Percentiles rank a stretch among this genome's conserved stretches.
Evolutionary conservation across 2,329 filamentous ascomycete species (phyloP).

Genomic region (Chaetomiaceae sp.): DNA sequence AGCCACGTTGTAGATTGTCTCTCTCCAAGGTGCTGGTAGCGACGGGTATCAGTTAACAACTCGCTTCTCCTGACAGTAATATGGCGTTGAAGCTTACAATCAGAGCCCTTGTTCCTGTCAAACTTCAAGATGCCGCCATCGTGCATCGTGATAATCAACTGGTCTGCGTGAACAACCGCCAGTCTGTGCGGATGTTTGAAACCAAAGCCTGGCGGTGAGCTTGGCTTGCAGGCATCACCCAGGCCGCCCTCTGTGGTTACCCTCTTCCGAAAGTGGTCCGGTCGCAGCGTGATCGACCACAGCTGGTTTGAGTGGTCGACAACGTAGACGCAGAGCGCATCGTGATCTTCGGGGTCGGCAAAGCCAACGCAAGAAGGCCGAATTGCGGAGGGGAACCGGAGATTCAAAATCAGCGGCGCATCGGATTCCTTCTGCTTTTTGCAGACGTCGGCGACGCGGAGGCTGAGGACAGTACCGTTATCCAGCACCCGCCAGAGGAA

Average conservation of each 20-base stretch:
- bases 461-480: conserved; percentile 70
- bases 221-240: conserved; percentile 70
- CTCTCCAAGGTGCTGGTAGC: conserved; percentile 58
- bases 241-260: conserved; percentile 65
- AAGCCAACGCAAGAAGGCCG: conserved; percentile 74
- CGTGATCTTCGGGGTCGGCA: conserved; percentile 70
- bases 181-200: conserved; percentile 78
- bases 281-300: conserved; percentile 75
- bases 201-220: conserved; percentile 63
- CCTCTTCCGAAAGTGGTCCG: conserved; percentile 71
- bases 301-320: conserved; percentile 73
- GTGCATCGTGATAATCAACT: conserved; percentile 73
- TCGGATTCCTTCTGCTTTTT: conserved; percentile 60
- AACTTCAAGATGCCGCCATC: conserved; percentile 71
- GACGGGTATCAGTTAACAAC: too few relatives aligned
- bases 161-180: conserved; percentile 64
- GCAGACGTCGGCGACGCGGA: conserved; percentile 76
- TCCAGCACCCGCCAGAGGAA: conserved; percentile 90
- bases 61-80: not conserved
- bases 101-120: conserved; percentile 48
- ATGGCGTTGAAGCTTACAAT: conserved; percentile 34
- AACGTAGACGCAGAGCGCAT: conserved; percentile 72
- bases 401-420: conserved; percentile 67
- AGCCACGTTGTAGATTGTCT: conserved; percentile 66
- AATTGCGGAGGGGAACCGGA: conserved; percentile 70